phyloP scores from a whole-genome alignment of 768 basidiomycete genomes.

The Macrolepiota dolichaula region DNA sequence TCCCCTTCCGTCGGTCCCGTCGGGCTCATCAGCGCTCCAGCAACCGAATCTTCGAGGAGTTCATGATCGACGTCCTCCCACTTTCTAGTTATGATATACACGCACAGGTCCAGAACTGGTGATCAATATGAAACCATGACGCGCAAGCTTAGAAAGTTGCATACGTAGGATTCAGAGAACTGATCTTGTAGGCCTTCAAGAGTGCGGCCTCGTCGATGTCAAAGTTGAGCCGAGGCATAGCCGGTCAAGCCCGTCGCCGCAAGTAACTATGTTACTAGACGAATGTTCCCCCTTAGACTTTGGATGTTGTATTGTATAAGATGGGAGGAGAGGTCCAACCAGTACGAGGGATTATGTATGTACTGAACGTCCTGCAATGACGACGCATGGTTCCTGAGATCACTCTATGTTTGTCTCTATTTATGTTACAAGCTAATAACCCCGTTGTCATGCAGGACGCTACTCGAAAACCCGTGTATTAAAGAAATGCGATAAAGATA shows the following conservation, averaged over 20 bases:
- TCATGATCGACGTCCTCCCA: constrained; percentile 94
- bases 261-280: not conserved
- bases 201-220: constrained; percentile 78
- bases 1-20: constrained; percentile 53
- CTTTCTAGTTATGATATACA: constrained; percentile 42
- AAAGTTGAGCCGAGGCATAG: constrained; percentile 63
- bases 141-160: constrained; percentile 12
- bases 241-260: not conserved
- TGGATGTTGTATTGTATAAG: not conserved
- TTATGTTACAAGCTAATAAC: not conserved
- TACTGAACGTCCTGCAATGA: not conserved
- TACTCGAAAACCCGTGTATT: not conserved
- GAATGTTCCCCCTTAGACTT: not conserved
- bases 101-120: not conserved
- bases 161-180: constrained; percentile 73
- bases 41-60: constrained; percentile 62
- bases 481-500: not conserved
- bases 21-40: constrained; percentile 61
- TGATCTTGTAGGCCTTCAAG: constrained; percentile 85
- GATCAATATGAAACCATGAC: not conserved
- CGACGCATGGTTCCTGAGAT: not conserved
- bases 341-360: not conserved
- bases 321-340: not conserved
- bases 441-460: not conserved
- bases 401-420: not conserved